Conservation (phyloP, 192 early-diverging fungal species). For the Chytriomyces confervae region DNA sequence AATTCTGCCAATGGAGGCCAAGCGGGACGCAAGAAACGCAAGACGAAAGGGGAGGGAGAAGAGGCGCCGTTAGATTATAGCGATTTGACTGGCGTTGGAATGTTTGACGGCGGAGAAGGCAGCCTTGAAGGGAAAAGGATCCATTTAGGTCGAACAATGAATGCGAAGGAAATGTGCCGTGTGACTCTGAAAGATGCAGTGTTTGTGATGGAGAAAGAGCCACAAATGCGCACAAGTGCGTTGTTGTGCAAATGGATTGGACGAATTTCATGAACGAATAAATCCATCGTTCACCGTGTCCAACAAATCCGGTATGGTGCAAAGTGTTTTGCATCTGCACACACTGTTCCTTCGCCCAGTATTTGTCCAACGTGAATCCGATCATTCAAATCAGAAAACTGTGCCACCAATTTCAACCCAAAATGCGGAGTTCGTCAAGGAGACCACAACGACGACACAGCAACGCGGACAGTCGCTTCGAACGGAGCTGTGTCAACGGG, state of each 20-base stretch:
- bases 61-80: slow-evolving; percentile 16
- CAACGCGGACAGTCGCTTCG: too few relatives aligned
- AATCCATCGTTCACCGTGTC: too few relatives aligned
- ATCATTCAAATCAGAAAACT: too few relatives aligned
- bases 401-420: too few relatives aligned
- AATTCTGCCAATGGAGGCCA: slow-evolving; percentile 1
- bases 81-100: slow-evolving; percentile 23
- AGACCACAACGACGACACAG: too few relatives aligned
- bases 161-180: slow-evolving; percentile 35
- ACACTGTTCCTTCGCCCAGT: too few relatives aligned
- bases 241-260: slow-evolving; percentile 31
- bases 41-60: slow-evolving; percentile 18
- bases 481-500: background rate
- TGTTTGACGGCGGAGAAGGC: slow-evolving; percentile 3
- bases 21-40: background rate
- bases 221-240: slow-evolving; percentile 6
- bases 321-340: too few relatives aligned
- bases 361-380: too few relatives aligned
- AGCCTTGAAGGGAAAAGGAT: slow-evolving; percentile 26
- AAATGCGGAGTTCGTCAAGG: too few relatives aligned
- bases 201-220: slow-evolving; percentile 30
- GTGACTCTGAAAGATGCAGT: slow-evolving; percentile 37
- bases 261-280: slow-evolving; percentile 18
- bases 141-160: slow-evolving; percentile 16
- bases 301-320: too few relatives aligned